phyloP scores from a whole-genome alignment of 2,329 filamentous ascomycete genomes.

The Cordyceps farinosa region DNA sequence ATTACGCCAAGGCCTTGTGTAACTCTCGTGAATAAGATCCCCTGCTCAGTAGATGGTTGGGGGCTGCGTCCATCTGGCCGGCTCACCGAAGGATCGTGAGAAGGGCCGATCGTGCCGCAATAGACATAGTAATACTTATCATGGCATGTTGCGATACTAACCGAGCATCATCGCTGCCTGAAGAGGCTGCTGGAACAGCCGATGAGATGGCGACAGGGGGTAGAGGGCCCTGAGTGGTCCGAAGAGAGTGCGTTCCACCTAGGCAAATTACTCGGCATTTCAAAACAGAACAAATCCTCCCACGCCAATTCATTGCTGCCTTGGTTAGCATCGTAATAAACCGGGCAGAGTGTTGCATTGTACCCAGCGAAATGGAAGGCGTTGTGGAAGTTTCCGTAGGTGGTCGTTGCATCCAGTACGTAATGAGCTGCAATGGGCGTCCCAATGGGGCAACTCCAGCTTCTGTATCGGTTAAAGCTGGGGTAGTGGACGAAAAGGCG shows the following conservation, averaged over 20 bases:
- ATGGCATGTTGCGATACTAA: not conserved
- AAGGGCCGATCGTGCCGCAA: slow-evolving; percentile 14
- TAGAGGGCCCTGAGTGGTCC: not conserved
- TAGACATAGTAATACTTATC: not conserved
- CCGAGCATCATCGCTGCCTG: not conserved
- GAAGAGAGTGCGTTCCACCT: not conserved
- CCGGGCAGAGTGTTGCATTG: not conserved
- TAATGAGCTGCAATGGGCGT: slow-evolving; percentile 14
- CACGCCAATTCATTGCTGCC: not conserved
- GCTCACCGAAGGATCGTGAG: not conserved
- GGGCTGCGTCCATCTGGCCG: not conserved
- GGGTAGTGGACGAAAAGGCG: not conserved
- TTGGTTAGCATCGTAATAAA: not conserved
- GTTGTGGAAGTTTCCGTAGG: slow-evolving; percentile 1
- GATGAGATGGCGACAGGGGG: not conserved
- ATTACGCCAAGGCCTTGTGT: no score
- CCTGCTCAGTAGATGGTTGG: not conserved
- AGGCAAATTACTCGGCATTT: not conserved
- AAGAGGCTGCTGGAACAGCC: not conserved
- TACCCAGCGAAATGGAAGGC: not conserved
- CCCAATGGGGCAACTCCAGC: slow-evolving; percentile 12
- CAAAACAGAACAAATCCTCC: not conserved
- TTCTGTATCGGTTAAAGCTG: slow-evolving; percentile 13
- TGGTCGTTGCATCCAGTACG: slow-evolving; percentile 7
- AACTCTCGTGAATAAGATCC: not conserved